These are phyloP conservation scores for Salix udensis DNA, from an alignment of 345 rosid species.

Conservation along the genomic window DNA sequence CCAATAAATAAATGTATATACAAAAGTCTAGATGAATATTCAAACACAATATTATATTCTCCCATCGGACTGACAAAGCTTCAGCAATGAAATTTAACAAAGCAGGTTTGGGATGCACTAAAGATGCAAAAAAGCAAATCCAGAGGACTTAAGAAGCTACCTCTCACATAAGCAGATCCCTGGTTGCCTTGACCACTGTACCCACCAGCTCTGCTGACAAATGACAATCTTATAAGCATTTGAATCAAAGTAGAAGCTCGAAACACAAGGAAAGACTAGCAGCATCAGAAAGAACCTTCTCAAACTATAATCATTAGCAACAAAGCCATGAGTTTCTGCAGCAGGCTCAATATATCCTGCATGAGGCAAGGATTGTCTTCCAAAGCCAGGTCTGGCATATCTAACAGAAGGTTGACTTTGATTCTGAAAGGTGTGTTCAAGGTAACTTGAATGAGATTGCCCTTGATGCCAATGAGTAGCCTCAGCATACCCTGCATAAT, in stretches of 20 bases:
- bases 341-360: conserved; percentile 19
- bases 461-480: conserved; percentile 5
- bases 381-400: conserved; percentile 8
- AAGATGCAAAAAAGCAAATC: background rate
- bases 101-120: background rate
- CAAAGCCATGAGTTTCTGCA: background rate
- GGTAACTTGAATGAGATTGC: conserved; percentile 4
- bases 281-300: conserved; percentile 14
- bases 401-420: conserved; percentile 2
- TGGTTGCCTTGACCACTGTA: conserved; percentile 5
- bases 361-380: conserved; percentile 13
- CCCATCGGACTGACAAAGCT: too few species aligned
- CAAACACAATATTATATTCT: too few species aligned
- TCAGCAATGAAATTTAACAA: background rate
- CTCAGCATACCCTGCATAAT: background rate
- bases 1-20: too few species aligned
- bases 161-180: conserved; percentile 8
- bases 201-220: conserved; percentile 11
- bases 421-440: background rate
- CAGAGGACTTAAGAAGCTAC: conserved; percentile 8
- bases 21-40: too few species aligned
- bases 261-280: background rate
- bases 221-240: background rate
- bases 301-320: background rate
- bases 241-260: background rate